These are phyloP conservation scores for Debaryomycetaceae sp. DNA, from an alignment of 1,139 yeast genomes.

Conservation along the genomic window DNA sequence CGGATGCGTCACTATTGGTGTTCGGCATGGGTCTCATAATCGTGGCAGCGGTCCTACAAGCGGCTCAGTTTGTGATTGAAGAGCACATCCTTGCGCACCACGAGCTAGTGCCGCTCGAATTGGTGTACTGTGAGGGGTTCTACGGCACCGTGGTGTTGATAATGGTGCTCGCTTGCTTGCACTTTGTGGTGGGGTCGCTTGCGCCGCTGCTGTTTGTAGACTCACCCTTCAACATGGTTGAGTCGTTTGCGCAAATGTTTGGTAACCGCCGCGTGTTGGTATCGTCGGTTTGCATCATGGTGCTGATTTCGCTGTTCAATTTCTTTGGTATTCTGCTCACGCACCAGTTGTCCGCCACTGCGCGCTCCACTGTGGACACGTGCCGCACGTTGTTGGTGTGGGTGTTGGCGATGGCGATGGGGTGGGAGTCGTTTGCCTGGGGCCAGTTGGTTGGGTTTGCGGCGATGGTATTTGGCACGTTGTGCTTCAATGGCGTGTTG, in stretches of 20 bases:
- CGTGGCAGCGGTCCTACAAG: conserved; percentile 62
- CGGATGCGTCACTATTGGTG: conserved; percentile 22
- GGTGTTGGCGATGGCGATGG: conserved; percentile 67
- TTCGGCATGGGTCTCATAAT: conserved; percentile 59
- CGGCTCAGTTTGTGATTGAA: conserved; percentile 74
- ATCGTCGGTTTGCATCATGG: conserved; percentile 63
- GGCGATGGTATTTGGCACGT: conserved; percentile 65
- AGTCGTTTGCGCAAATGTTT: conserved; percentile 50
- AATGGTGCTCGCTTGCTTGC: conserved; percentile 39
- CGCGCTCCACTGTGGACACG: conserved; percentile 77
- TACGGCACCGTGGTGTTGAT: conserved; percentile 54
- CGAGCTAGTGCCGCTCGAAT: conserved; percentile 55
- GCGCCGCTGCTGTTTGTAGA: conserved; percentile 29
- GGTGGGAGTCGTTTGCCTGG: conserved; percentile 69
- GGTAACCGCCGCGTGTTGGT: conserved; percentile 36
- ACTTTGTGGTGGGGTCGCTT: conserved; percentile 34
- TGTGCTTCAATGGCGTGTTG: conserved; percentile 69
- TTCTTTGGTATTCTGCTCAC: conserved; percentile 73
- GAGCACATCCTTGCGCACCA: conserved; percentile 59
- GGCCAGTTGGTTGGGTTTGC: conserved; percentile 65
- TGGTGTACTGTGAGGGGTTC: conserved; percentile 74
- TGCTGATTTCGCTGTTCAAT: conserved; percentile 69
- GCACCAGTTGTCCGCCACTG: conserved; percentile 63
- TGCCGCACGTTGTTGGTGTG: conserved; percentile 75
- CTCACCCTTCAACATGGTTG: conserved; percentile 55